These are phyloP conservation scores for Schoenoplectus triqueter DNA, from an alignment of 202 grass and related monocot species.

Conservation along the genomic window DNA sequence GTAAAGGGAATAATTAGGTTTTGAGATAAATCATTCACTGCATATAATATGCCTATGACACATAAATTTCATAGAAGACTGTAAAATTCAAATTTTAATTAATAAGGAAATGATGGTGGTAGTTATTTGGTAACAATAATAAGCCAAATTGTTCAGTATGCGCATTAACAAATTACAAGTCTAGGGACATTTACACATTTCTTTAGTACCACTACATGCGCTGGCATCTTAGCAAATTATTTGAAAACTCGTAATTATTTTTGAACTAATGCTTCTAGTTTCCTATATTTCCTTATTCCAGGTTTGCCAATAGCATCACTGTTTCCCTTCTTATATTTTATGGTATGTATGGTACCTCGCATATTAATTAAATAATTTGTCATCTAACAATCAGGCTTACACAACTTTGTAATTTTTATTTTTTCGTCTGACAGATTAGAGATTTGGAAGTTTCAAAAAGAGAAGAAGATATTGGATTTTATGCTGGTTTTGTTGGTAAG, in stretches of 20 bases:
- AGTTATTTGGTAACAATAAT: background rate
- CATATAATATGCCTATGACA: background rate
- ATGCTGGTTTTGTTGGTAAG: slow-evolving; percentile 83
- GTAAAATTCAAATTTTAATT: background rate
- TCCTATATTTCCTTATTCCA: slow-evolving; percentile 41
- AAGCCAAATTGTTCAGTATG: slow-evolving; percentile 22
- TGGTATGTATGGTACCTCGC: slow-evolving; percentile 49
- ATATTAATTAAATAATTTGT: background rate
- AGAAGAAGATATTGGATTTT: slow-evolving; percentile 83
- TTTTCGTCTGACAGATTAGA: slow-evolving; percentile 57
- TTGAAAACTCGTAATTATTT: background rate
- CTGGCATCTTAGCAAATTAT: slow-evolving; percentile 28
- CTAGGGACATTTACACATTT: background rate
- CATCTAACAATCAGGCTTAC: background rate
- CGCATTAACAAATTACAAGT: slow-evolving; percentile 1
- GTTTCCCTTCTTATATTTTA: slow-evolving; percentile 91
- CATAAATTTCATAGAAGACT: background rate
- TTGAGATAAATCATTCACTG: background rate
- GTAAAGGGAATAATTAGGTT: background rate
- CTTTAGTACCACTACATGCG: background rate
- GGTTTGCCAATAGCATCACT: slow-evolving; percentile 69
- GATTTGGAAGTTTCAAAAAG: slow-evolving; percentile 72
- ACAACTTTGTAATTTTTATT: background rate
- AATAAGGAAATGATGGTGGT: background rate
- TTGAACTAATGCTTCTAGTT: slow-evolving; percentile 1